These are phyloP conservation scores for Mycena haematopus DNA, from an alignment of 768 basidiomycete genomes.

Conservation along the genomic window DNA sequence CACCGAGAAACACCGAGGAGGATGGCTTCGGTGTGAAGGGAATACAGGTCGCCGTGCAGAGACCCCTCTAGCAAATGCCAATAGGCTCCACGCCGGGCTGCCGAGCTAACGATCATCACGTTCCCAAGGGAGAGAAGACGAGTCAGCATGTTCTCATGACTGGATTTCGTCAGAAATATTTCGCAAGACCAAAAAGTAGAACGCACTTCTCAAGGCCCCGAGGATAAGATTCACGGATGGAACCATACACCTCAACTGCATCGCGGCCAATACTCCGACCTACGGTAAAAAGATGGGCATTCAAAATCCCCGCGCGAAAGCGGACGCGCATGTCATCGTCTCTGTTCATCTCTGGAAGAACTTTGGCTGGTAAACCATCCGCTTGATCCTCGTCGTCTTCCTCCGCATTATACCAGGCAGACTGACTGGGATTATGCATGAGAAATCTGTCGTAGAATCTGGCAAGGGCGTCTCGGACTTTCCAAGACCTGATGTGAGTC, in stretches of 20 bases:
- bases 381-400: constrained; percentile 39
- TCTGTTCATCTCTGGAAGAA: constrained; percentile 59
- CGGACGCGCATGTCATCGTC: constrained; percentile 88
- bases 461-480: constrained; percentile 65
- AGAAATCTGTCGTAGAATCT: constrained; percentile 75
- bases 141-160: constrained; percentile 79
- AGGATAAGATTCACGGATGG: constrained; percentile 53
- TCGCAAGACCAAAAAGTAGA: neutral
- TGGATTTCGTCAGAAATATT: constrained; percentile 35
- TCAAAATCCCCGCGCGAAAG: constrained; percentile 72
- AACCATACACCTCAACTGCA: constrained; percentile 50
- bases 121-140: constrained; percentile 75
- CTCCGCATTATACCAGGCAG: constrained; percentile 50
- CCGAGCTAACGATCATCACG: constrained; percentile 79
- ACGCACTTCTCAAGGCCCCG: constrained; percentile 58
- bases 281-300: constrained; percentile 61
- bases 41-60: constrained; percentile 43
- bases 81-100: constrained; percentile 80
- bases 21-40: constrained; percentile 53
- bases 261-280: constrained; percentile 43
- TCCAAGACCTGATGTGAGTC: constrained; percentile 64
- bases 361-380: constrained; percentile 44
- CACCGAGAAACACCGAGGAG: constrained; percentile 67
- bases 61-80: constrained; percentile 85
- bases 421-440: constrained; percentile 57